A percentile compares a stretch with the other conserved stretches of the same genome.
Evolutionary conservation across 371 early-diverging fungal genomes (phyloP).

Genomic region (Mortierella sp.): DNA sequence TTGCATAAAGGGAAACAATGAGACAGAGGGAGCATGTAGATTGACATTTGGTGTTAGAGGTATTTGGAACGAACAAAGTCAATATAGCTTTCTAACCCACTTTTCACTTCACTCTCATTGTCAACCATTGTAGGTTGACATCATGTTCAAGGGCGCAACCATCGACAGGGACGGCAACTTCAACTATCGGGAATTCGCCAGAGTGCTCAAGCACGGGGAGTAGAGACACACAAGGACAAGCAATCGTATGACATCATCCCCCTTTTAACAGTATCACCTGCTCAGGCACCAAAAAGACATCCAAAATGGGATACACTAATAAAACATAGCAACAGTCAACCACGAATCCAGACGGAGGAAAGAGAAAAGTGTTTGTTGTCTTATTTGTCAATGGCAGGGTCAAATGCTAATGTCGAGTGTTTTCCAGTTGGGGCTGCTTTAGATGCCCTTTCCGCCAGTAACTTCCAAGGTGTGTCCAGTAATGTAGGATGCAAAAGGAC

Average conservation of each 20-base stretch:
- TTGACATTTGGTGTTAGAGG: not conserved
- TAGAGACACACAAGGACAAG: slow-evolving; percentile 37
- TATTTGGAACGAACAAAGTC: not conserved
- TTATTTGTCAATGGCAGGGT: not conserved
- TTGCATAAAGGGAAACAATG: too few relatives aligned
- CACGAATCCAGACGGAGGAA: not conserved
- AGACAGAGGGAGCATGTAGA: too few relatives aligned
- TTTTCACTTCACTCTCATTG: slow-evolving; percentile 9
- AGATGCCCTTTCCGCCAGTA: slow-evolving; percentile 81
- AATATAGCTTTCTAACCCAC: not conserved
- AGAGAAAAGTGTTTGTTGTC: not conserved
- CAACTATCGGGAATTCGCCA: slow-evolving; percentile 92
- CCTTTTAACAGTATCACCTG: not conserved
- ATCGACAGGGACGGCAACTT: slow-evolving; percentile 86
- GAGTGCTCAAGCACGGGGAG: slow-evolving; percentile 95
- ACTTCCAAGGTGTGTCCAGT: slow-evolving; percentile 79
- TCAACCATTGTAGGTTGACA: slow-evolving; percentile 76
- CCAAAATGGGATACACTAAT: not conserved
- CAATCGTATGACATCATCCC: not conserved
- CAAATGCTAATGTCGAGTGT: not conserved
- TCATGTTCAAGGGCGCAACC: slow-evolving; percentile 93
- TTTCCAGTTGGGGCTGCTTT: slow-evolving; percentile 20
- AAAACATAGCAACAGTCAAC: not conserved
- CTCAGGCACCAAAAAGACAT: not conserved
- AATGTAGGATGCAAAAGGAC: slow-evolving; percentile 72